These are phyloP conservation scores for Xylariales sp. DNA, from an alignment of 2,329 filamentous ascomycete genomes.

Conservation along the genomic window DNA sequence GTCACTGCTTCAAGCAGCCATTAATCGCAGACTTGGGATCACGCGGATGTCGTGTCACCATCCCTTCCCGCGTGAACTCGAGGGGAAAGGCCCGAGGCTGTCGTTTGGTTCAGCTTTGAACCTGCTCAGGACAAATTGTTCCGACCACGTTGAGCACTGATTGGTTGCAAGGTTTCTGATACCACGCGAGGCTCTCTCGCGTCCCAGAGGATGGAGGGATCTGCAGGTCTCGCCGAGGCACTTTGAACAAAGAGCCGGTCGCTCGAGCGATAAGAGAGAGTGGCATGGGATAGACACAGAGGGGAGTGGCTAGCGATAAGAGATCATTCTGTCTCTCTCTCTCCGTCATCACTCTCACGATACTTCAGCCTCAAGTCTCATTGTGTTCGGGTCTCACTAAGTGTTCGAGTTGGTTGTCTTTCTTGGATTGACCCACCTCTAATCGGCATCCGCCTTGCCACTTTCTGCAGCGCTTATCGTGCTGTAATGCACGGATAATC, in stretches of 20 bases:
- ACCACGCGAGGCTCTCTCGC: background rate
- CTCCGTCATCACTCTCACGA: background rate
- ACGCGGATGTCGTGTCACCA: too few relatives aligned
- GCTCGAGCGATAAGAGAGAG: too few relatives aligned
- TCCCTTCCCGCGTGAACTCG: too few relatives aligned
- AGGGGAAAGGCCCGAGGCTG: too few relatives aligned
- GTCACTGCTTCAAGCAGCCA: too few relatives aligned
- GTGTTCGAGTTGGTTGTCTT: too few relatives aligned
- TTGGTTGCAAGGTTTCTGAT: conserved; percentile 3
- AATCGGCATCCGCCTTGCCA: background rate
- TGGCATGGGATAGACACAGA: too few relatives aligned
- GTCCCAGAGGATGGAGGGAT: background rate
- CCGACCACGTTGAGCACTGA: conserved; percentile 6
- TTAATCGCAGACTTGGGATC: too few relatives aligned
- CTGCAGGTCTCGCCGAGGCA: background rate
- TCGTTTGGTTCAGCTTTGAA: too few relatives aligned
- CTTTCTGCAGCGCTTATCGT: background rate
- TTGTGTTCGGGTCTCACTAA: too few relatives aligned
- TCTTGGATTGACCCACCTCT: too few relatives aligned
- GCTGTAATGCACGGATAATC: background rate
- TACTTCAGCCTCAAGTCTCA: background rate
- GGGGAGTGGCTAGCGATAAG: background rate
- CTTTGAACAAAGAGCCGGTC: background rate
- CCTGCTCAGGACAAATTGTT: conserved; percentile 5
- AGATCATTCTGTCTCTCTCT: background rate